Evolutionary conservation across 2,329 filamentous ascomycete species (phyloP).

Genomic region (Fusarium equiseti): DNA sequence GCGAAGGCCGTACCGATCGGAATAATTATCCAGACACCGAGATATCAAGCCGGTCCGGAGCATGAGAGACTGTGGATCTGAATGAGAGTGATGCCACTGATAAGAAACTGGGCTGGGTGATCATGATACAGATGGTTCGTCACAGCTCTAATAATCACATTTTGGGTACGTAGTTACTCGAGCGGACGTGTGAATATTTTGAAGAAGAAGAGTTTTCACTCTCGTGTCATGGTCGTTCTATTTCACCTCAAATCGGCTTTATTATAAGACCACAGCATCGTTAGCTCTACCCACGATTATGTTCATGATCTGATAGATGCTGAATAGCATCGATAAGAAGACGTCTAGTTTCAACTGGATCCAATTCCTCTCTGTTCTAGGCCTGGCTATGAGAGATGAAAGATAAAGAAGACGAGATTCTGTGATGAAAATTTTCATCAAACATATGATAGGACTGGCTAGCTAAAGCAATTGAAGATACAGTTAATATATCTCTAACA

Average conservation of each 20-base stretch:
- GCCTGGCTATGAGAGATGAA: no score
- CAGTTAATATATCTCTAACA: background rate
- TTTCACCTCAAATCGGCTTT: background rate
- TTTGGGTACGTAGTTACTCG: background rate
- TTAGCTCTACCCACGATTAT: background rate
- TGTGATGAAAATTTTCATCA: background rate
- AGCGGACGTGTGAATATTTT: background rate
- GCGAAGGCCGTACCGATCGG: conserved; percentile 14
- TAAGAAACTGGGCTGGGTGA: background rate
- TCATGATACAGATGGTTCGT: background rate
- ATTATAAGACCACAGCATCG: background rate
- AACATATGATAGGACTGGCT: accelerated
- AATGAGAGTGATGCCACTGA: background rate
- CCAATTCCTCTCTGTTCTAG: background rate
- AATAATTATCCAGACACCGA: conserved; percentile 1
- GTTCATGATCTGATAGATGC: background rate
- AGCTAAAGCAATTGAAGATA: background rate
- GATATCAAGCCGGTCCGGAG: background rate
- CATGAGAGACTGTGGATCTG: background rate
- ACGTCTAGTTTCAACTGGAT: background rate
- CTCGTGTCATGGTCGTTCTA: background rate
- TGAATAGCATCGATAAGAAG: background rate
- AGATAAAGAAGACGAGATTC: no score
- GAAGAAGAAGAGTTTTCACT: background rate
- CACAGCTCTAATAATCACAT: background rate